Percentiles rank a stretch among this genome's conserved stretches.
Evolutionary conservation across 176 grass and related monocot species (phyloP).

Genomic region (Phragmites australis): DNA sequence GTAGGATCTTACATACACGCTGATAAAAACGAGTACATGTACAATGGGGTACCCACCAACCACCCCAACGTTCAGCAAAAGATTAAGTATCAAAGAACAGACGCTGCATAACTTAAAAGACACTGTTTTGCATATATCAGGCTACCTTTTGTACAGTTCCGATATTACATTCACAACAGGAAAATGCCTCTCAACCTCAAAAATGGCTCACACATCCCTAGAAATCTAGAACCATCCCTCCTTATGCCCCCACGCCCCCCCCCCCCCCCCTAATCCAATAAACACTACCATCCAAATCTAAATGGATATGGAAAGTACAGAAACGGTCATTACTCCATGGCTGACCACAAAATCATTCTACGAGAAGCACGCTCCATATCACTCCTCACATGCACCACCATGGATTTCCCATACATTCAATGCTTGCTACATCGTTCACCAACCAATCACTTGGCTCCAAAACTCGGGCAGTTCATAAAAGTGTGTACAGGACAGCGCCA

Average conservation of each 20-base stretch:
- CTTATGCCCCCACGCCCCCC: background rate
- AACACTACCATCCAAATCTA: constrained; percentile 9
- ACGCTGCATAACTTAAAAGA: constrained; percentile 21
- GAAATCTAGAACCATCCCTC: constrained; percentile 32
- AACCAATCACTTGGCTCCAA: constrained; percentile 43
- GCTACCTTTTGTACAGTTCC: constrained; percentile 64
- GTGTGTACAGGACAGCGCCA: constrained; percentile 15
- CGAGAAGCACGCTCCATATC: background rate
- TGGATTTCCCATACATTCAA: background rate
- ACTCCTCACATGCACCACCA: constrained; percentile 1
- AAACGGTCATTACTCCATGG: constrained; percentile 23
- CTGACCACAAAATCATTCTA: constrained; percentile 32
- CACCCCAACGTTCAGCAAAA: background rate
- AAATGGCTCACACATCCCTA: constrained; percentile 42
- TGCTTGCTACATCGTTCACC: constrained; percentile 16
- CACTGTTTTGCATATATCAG: constrained; percentile 57
- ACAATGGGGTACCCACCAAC: background rate
- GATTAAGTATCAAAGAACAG: background rate
- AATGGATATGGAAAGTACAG: constrained; percentile 31
- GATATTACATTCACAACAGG: constrained; percentile 52
- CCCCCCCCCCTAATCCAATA: background rate
- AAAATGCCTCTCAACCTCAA: constrained; percentile 46
- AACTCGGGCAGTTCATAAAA: constrained; percentile 42
- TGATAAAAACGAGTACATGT: background rate
- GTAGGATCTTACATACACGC: background rate